Conservation (phyloP, 495 filamentous ascomycete species). For the Podospora anserina region DNA sequence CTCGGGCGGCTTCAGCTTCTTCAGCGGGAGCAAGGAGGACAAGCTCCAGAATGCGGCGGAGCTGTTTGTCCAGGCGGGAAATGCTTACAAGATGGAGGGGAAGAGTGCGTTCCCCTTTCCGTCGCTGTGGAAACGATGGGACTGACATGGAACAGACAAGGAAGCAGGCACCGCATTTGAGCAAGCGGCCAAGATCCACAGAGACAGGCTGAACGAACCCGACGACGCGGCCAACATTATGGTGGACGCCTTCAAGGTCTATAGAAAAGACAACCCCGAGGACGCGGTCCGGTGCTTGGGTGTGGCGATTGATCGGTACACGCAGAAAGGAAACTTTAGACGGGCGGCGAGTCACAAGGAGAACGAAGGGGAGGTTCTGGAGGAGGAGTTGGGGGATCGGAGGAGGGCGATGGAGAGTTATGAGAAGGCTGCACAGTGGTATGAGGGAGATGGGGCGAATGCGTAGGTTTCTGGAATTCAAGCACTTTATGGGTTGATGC, state of each 20-base stretch:
- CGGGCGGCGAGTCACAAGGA: constrained; percentile 86
- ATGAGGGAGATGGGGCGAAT: constrained; percentile 77
- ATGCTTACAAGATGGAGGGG: constrained; percentile 73
- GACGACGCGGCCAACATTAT: constrained; percentile 83
- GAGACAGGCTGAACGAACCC: constrained; percentile 73
- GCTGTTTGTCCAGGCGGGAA: constrained; percentile 75
- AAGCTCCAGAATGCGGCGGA: constrained; percentile 84
- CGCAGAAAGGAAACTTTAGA: constrained; percentile 77
- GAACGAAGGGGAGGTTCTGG: constrained; percentile 76
- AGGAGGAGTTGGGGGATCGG: constrained; percentile 71
- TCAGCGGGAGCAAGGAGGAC: constrained; percentile 68
- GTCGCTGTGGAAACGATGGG: neutral
- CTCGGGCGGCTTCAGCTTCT: constrained; percentile 67
- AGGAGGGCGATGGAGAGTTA: constrained; percentile 75
- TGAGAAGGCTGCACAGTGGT: constrained; percentile 80
- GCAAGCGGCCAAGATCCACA: constrained; percentile 72
- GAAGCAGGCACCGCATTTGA: constrained; percentile 81
- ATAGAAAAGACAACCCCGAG: constrained; percentile 74
- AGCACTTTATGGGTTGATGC: neutral
- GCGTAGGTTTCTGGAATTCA: constrained; percentile 54
- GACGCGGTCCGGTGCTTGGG: constrained; percentile 74
- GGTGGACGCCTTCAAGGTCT: constrained; percentile 73
- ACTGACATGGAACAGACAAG: constrained; percentile 51
- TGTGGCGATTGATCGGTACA: constrained; percentile 74
- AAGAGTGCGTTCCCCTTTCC: constrained; percentile 47